Evolutionary conservation across 169 alveolate species (phyloP), one percentile per base, ranked within the genome.

Genomic region (Neospora caninum): DNA sequence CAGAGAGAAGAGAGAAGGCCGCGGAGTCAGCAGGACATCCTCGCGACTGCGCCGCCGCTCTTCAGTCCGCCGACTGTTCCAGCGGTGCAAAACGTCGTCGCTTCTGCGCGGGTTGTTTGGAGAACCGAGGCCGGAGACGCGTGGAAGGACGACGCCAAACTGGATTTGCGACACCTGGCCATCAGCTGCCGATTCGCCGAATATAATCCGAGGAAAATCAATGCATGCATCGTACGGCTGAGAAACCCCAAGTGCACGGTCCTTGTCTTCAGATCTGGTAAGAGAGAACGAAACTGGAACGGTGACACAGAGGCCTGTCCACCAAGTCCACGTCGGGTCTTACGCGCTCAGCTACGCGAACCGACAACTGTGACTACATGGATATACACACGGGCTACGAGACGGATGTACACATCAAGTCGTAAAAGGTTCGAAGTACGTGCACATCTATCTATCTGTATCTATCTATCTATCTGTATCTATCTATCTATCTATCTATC

Each of bases 181-280:
- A 83, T 97, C 34, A 95, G 96, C 92, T 98, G 98, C 49, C 93
- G 98, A 58, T 97, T 97, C 93, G 98, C 98, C 16, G 99, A 98
- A 96, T 98, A 98, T 93, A 98, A 98, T 94, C 99, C 99, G 39
- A 96, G 96, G 49, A 95, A 98, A 80, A 97, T 98, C 95, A 98
- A 98, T 25, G 99, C 99, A 18, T 98, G 98, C 41, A 98, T 98
- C 88, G 97, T 98, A 98, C 96, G 99, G 84, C 96, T 98, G 78
- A 95, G 98, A 93, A 98, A 97, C 64, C 99, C 99, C 34, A 97
- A 97, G 94, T 97, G 99, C 86, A 98, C 99, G 2, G 99, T 98
- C 0, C 91, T 98, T 70, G 83, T 95, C 29, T 95, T 86, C 95
- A 36, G 92, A n/a, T 58, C 92, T 34, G 96, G 96, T 94, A 25